phyloP scores from a whole-genome alignment of 139 green algal genomes.

The Desmodesmus armatus region DNA sequence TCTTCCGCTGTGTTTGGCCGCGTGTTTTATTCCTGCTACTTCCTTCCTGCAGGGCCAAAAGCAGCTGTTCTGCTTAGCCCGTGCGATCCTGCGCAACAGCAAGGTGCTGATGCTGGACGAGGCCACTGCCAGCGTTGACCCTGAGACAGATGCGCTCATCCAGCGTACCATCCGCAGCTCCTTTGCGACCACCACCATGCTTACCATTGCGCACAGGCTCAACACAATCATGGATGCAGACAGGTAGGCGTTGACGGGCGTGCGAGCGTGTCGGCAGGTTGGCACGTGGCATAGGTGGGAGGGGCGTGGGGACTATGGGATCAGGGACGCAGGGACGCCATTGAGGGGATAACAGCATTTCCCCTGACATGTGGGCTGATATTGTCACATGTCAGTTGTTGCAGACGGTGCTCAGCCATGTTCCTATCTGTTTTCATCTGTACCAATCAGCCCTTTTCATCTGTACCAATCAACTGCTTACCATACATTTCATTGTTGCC shows the following conservation, averaged over 20 bases:
- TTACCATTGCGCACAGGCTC: constrained; percentile 91
- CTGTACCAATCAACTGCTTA: neutral
- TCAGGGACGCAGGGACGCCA: too few relatives aligned
- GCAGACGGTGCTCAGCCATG: neutral
- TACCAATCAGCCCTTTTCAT: neutral
- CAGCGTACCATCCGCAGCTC: constrained; percentile 87
- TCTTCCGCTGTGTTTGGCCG: too few relatives aligned
- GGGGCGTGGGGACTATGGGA: neutral
- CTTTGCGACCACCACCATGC: constrained; percentile 86
- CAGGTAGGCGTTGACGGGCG: constrained; percentile 17
- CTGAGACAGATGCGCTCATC: constrained; percentile 74
- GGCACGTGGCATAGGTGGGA: neutral
- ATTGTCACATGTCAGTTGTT: neutral
- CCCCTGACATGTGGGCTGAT: neutral
- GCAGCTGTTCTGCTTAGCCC: constrained; percentile 94
- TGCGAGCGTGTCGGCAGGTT: neutral
- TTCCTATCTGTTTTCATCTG: too few relatives aligned
- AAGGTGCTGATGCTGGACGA: constrained; percentile 94
- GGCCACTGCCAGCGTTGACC: constrained; percentile 92
- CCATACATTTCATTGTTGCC: too few relatives aligned
- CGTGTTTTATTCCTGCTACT: too few relatives aligned
- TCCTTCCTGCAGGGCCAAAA: constrained; percentile 78
- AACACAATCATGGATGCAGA: constrained; percentile 82
- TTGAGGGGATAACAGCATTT: neutral
- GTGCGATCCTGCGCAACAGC: constrained; percentile 82